A percentile compares a stretch with the other conserved stretches of the same genome.
These are phyloP conservation scores for Kalanchoe fedtschenkoi DNA, from an alignment of 164 flowering plant species.

Conservation along the genomic window DNA sequence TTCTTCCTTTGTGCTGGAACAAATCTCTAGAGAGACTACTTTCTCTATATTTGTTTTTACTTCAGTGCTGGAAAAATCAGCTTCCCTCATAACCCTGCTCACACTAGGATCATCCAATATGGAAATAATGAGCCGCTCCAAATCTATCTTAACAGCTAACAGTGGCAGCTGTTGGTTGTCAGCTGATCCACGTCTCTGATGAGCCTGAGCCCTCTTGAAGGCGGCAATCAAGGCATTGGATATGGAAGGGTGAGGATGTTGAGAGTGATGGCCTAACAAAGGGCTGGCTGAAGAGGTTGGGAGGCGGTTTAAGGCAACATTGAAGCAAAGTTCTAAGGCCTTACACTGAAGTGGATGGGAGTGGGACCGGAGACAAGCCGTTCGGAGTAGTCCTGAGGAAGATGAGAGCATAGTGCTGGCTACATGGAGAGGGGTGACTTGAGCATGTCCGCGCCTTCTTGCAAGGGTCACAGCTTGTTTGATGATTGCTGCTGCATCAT, in stretches of 20 bases:
- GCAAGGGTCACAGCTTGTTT: slow-evolving; percentile 79
- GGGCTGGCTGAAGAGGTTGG: slow-evolving; percentile 67
- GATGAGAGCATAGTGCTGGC: slow-evolving; percentile 87
- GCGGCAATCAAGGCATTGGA: slow-evolving; percentile 95
- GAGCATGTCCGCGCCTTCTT: slow-evolving; percentile 77
- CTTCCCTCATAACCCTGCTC: slow-evolving; percentile 96
- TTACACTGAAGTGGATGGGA: slow-evolving; percentile 92
- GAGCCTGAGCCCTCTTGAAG: slow-evolving; percentile 95
- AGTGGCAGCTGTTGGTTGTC: slow-evolving; percentile 86
- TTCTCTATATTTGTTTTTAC: slow-evolving; percentile 84
- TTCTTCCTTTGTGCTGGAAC: slow-evolving; percentile 43
- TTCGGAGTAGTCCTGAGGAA: slow-evolving; percentile 51
- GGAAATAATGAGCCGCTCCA: slow-evolving; percentile 80
- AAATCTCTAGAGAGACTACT: slow-evolving; percentile 56
- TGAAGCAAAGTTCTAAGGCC: slow-evolving; percentile 96
- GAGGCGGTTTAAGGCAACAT: slow-evolving; percentile 92
- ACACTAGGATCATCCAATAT: slow-evolving; percentile 97
- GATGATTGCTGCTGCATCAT: slow-evolving; percentile 63
- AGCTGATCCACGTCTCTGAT: slow-evolving; percentile 84
- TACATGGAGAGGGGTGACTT: slow-evolving; percentile 94
- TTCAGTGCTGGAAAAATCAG: slow-evolving; percentile 88
- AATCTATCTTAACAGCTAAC: slow-evolving; percentile 77
- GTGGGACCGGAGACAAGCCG: slow-evolving; percentile 81
- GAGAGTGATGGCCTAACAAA: slow-evolving; percentile 28
- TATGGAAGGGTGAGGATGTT: slow-evolving; percentile 60